These are phyloP conservation scores for Podaxis sp. DNA, from an alignment of 768 basidiomycete species.

Conservation along the genomic window DNA sequence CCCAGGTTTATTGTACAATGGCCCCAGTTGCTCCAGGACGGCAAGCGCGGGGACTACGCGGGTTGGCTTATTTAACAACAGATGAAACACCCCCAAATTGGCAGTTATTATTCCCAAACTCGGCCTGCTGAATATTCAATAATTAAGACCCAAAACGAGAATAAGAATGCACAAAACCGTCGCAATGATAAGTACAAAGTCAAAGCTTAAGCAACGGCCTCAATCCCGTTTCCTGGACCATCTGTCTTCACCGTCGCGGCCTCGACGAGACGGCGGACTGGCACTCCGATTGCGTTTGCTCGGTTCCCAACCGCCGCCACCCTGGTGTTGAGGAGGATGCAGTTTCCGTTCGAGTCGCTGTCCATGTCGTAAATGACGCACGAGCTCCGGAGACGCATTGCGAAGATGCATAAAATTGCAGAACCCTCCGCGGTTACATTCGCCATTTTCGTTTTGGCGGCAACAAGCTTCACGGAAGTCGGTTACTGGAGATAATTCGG, in stretches of 20 bases:
- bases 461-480: constrained; percentile 99
- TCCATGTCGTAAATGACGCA: constrained; percentile 71
- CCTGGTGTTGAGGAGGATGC: constrained; percentile 58
- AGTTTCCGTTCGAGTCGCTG: constrained; percentile 80
- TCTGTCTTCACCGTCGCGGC: constrained; percentile 68
- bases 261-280: constrained; percentile 61
- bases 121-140: neutral
- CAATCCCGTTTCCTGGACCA: constrained; percentile 65
- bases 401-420: constrained; percentile 99
- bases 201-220: neutral
- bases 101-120: neutral
- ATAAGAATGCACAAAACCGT: neutral
- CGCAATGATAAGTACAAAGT: neutral
- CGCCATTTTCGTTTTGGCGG: constrained; percentile 97
- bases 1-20: constrained; percentile 88
- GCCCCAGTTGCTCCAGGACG: constrained; percentile 50
- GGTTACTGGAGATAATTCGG: constrained; percentile 97
- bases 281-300: constrained; percentile 67
- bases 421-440: constrained; percentile 97
- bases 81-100: neutral
- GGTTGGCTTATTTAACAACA: constrained; percentile 63
- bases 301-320: constrained; percentile 84
- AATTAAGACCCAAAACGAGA: neutral
- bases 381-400: constrained; percentile 80
- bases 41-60: constrained; percentile 42